These are phyloP conservation scores for Lunularia cruciata DNA, from an alignment of 225 moss, liverwort and hornwort genomes.

Conservation along the genomic window DNA sequence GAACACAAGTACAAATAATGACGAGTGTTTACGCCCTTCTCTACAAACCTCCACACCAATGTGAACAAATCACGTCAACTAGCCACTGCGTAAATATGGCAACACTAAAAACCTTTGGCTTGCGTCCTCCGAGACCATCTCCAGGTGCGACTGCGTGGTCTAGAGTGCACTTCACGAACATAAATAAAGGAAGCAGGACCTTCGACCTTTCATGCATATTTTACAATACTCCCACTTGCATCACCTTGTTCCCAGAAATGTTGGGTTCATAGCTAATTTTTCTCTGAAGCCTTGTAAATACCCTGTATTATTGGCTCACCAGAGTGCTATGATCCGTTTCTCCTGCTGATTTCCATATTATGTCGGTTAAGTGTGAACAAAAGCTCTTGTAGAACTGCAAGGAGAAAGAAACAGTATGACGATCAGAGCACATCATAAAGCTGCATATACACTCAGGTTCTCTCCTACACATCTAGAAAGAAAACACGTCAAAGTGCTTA, in stretches of 20 bases:
- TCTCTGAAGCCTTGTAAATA: neutral
- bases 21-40: slow-evolving; percentile 1
- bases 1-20: neutral
- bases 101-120: neutral
- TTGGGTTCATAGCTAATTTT: neutral
- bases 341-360: slow-evolving; percentile 82
- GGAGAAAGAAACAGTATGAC: slow-evolving; percentile 1
- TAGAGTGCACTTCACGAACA: neutral
- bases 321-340: slow-evolving; percentile 36
- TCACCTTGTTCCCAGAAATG: neutral
- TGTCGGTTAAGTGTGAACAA: slow-evolving; percentile 68
- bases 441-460: neutral
- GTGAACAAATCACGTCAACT: slow-evolving; percentile 3
- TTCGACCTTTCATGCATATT: neutral
- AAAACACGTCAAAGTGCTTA: neutral
- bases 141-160: neutral
- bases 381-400: slow-evolving; percentile 94
- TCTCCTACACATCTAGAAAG: neutral
- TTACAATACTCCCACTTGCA: neutral
- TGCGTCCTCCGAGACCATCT: neutral
- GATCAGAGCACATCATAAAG: neutral
- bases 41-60: slow-evolving; percentile 15
- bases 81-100: neutral
- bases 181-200: neutral
- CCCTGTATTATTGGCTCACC: slow-evolving; percentile 28